phyloP scores from a whole-genome alignment of 164 flowering plant species.

The Liriodendron chinense region DNA sequence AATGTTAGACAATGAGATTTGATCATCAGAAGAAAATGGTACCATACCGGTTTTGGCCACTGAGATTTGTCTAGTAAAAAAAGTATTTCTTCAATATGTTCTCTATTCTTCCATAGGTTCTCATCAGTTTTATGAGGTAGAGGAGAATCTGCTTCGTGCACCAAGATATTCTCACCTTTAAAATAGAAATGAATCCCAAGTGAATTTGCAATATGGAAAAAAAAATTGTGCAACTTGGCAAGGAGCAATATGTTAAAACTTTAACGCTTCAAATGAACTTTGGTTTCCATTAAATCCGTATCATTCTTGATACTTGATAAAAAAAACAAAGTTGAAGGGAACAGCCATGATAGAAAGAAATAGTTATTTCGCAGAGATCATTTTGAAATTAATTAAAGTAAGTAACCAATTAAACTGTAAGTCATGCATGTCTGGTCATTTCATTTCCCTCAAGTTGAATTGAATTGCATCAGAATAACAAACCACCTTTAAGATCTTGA shows the following conservation, averaged over 20 bases:
- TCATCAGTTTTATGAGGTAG: constrained; percentile 92
- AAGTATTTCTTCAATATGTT: constrained; percentile 82
- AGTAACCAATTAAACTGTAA: not conserved
- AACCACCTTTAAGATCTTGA: not conserved
- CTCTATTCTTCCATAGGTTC: constrained; percentile 98
- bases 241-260: not conserved
- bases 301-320: not conserved
- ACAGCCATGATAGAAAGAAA: no score
- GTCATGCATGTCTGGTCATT: no score
- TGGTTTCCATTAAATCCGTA: not conserved
- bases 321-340: not conserved
- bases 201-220: not conserved
- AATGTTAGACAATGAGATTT: no score
- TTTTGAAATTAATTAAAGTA: not conserved
- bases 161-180: constrained; percentile 34
- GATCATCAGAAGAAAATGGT: not conserved
- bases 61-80: constrained; percentile 60
- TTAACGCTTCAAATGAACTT: no score
- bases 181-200: not conserved
- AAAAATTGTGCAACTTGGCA: not conserved
- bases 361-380: no score
- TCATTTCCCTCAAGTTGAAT: not conserved
- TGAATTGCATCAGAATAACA: not conserved
- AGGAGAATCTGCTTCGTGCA: constrained; percentile 48
- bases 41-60: constrained; percentile 60